These are phyloP conservation scores for Coccomyxa sp. DNA, from an alignment of 139 green algal species.

Conservation along the genomic window DNA sequence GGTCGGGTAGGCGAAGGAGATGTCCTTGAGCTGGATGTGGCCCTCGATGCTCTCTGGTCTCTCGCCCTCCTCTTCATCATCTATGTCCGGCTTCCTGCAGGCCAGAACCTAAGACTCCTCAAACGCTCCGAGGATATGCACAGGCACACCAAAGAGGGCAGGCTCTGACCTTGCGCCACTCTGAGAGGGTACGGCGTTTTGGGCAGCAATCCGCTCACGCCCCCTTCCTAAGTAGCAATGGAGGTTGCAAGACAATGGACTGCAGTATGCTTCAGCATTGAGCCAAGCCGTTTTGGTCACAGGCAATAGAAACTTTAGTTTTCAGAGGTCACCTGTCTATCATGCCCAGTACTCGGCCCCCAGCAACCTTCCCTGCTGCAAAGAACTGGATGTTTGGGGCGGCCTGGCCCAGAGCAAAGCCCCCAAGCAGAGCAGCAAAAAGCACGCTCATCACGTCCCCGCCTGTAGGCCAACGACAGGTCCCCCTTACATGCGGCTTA, in stretches of 20 bases:
- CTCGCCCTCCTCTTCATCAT: conserved; percentile 17
- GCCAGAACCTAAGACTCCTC: no score
- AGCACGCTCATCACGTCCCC: conserved; percentile 68
- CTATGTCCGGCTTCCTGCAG: neutral
- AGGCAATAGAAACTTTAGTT: no score
- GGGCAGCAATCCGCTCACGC: no score
- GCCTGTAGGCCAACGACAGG: conserved; percentile 11
- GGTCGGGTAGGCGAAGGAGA: conserved; percentile 77
- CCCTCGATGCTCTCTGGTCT: neutral
- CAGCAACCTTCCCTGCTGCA: conserved; percentile 42
- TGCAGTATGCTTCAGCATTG: conserved; percentile 71
- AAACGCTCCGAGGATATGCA: no score
- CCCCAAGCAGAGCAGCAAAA: conserved; percentile 72
- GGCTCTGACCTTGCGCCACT: no score
- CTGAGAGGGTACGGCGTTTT: no score
- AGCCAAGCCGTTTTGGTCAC: no score
- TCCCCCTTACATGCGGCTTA: no score
- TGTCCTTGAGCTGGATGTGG: neutral
- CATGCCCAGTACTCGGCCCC: conserved; percentile 48
- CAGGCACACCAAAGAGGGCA: no score
- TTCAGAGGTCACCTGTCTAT: no score
- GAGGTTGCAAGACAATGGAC: neutral
- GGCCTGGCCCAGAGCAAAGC: conserved; percentile 54
- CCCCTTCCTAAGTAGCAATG: neutral
- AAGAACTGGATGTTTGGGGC: conserved; percentile 46